A percentile compares a stretch with the other conserved stretches of the same genome.
Conservation (phyloP, 805 yeast species). For the Metschnikowia koreensis region DNA sequence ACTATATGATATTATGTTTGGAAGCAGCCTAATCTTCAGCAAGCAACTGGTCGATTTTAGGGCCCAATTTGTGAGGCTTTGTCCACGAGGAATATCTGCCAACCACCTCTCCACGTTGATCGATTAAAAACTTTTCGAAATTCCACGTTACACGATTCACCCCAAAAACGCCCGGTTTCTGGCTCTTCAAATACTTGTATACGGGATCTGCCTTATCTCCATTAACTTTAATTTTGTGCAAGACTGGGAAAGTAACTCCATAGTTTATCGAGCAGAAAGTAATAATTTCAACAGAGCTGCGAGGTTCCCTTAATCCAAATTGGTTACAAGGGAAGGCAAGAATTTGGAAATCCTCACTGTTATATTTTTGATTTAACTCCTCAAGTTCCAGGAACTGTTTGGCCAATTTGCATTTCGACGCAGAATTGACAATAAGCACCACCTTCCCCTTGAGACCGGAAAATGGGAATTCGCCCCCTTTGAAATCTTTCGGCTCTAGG, state of each 20-base stretch:
- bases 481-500: constrained; percentile 56
- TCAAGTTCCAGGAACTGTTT: constrained; percentile 41
- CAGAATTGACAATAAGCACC: constrained; percentile 79
- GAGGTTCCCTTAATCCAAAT: constrained; percentile 41
- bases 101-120: constrained; percentile 38
- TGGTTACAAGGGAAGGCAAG: constrained; percentile 45
- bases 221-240: constrained; percentile 64
- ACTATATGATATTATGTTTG: not conserved
- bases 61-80: constrained; percentile 29
- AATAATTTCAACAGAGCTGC: constrained; percentile 54
- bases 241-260: constrained; percentile 86
- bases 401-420: constrained; percentile 59
- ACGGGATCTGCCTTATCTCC: not conserved
- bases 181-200: constrained; percentile 61
- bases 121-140: constrained; percentile 41
- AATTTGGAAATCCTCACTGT: constrained; percentile 31
- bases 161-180: constrained; percentile 47
- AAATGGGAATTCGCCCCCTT: constrained; percentile 58
- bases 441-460: constrained; percentile 68
- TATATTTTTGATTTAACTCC: constrained; percentile 37
- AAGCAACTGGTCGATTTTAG: constrained; percentile 19
- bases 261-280: constrained; percentile 72
- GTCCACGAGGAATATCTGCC: constrained; percentile 63
- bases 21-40: not conserved
- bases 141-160: constrained; percentile 42